Evolutionary conservation across 2,329 filamentous ascomycete species (phyloP), one percentile per base, ranked within the genome.

Genomic region (Fusarium longipes): DNA sequence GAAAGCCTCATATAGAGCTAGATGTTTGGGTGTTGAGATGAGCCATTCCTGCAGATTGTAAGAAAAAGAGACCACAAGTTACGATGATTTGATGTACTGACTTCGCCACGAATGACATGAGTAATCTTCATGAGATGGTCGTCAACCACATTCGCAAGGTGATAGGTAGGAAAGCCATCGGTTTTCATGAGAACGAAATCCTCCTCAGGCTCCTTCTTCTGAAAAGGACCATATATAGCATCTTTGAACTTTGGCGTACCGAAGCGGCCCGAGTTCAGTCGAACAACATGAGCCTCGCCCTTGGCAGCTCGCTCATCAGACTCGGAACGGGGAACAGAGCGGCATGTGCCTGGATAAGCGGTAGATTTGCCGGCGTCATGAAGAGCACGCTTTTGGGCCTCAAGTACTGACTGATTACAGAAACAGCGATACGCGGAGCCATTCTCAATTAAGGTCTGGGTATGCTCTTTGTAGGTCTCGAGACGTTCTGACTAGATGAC

Each of bases 101-200:
- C 90, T 25, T 91, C 90, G 52, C 95, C 96, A 39, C 96, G 89
- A 59, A 99, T 92, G 15, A 99, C 96, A 78, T 98, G 95, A 0
- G 94, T 97, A 70, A 99, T 96, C 61, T 92, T 82, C 96, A 99
- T 99, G 62, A 91, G 83, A 77, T 97, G 93, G 74, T 99, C 96
- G 75, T 99, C 96, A 6, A 99, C 90, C 10, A 99, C 95, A 74
- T 98, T 99, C 6, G 96, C 96, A 63, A 99, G 90, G 78, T 99
- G 96, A 75, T 99, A 99, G 0, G 96, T 99, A 0, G 96, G 96
- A 67, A 91, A 91, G 0, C 93, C 94, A 76, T 99, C 96, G 1
- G 89, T 90, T 78, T 99, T 99, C 62, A 97, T 82, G 38, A 99
- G 83, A 63, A 99, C 92, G 20, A 93, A 95, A 74, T 98, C 94